phyloP scores from a whole-genome alignment of 768 basidiomycete genomes.

The Coprinopsis strossmayeri region DNA sequence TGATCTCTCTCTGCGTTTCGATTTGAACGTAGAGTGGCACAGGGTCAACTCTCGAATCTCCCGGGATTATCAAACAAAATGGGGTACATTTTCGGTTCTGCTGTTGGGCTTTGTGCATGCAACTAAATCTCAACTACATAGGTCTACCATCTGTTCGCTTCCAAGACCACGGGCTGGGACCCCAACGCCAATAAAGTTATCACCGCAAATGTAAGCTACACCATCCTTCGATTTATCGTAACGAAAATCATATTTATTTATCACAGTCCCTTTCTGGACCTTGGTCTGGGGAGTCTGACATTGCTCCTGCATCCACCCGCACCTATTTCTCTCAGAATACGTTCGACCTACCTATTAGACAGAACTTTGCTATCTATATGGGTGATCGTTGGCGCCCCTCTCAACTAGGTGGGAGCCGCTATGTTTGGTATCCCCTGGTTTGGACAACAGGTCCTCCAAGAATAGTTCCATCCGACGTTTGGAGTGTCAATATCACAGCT shows the following conservation, averaged over 20 bases:
- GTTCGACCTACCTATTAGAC: conserved; percentile 43
- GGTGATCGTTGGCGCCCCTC: conserved; percentile 56
- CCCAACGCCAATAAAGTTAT: conserved; percentile 60
- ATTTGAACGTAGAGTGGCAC: conserved; percentile 13
- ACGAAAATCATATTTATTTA: conserved; percentile 1
- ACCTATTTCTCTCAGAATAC: conserved; percentile 62
- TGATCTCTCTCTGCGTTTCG: background rate
- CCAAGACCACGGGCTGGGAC: conserved; percentile 52
- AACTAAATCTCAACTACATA: conserved; percentile 13
- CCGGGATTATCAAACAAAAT: conserved; percentile 54
- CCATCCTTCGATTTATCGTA: background rate
- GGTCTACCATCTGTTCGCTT: conserved; percentile 54
- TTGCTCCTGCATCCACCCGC: conserved; percentile 40
- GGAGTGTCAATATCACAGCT: conserved; percentile 43
- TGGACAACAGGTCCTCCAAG: conserved; percentile 49
- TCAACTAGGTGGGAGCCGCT: conserved; percentile 48
- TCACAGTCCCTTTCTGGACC: conserved; percentile 43
- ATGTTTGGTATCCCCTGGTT: conserved; percentile 56
- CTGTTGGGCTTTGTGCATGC: no score
- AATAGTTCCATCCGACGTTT: conserved; percentile 50
- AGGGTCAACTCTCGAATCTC: conserved; percentile 55
- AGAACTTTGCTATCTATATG: conserved; percentile 49
- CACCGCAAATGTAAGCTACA: conserved; percentile 35
- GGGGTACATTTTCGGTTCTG: conserved; percentile 30
- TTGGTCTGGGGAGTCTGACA: conserved; percentile 52